A percentile compares a stretch with the other conserved stretches of the same genome.
phyloP scores from a whole-genome alignment of 139 green algal species.

The Chlorella ohadii region DNA sequence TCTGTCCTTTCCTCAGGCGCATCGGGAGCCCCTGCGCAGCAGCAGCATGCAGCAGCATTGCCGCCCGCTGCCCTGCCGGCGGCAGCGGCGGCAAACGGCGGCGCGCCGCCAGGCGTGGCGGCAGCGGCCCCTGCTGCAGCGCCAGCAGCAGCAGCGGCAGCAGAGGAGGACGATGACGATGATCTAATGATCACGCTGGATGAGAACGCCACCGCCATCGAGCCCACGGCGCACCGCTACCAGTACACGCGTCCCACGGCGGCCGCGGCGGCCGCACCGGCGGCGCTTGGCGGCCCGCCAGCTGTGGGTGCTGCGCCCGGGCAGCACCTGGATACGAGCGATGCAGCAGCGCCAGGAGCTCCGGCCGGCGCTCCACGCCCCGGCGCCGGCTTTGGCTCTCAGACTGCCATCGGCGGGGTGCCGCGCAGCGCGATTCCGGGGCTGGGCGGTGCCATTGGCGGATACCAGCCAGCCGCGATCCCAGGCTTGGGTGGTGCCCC shows the following conservation, averaged over 20 bases:
- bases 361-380: background rate
- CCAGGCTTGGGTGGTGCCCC: slow-evolving; percentile 5
- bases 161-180: slow-evolving; percentile 37
- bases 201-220: slow-evolving; percentile 44
- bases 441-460: background rate
- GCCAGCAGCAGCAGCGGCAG: background rate
- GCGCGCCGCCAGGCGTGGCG: too few species aligned
- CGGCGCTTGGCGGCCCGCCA: background rate
- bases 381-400: slow-evolving; percentile 8
- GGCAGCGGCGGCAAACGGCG: too few species aligned
- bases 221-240: slow-evolving; percentile 37
- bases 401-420: slow-evolving; percentile 37
- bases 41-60: too few species aligned
- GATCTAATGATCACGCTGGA: slow-evolving; percentile 54
- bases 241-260: slow-evolving; percentile 9
- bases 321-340: slow-evolving; percentile 8
- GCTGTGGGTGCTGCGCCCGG: slow-evolving; percentile 13
- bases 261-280: background rate
- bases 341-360: background rate
- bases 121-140: background rate
- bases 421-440: slow-evolving; percentile 45
- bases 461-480: slow-evolving; percentile 17
- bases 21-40: too few species aligned
- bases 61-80: too few species aligned
- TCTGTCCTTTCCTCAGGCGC: too few species aligned